Base-by-base conservation (phyloP, 306 rosid genomes). In the Aeschynomene evenia region DNA sequence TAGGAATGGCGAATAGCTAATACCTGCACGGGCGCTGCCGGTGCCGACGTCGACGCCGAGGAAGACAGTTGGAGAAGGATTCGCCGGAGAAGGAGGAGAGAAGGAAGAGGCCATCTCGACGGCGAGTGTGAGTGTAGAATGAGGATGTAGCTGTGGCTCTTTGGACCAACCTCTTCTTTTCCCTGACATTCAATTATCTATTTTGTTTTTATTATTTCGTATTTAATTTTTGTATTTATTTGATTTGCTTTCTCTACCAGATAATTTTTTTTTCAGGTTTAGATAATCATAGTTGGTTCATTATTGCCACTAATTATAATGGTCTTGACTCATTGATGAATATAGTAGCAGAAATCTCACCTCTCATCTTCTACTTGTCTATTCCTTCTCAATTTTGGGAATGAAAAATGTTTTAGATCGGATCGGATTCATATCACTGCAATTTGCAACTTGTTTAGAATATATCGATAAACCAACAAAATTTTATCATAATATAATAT, bases 1-100 rank as follows among this genome's bases (percentile, higher is more conserved):
- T 10, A 51, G 10, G 20, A 40, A 2, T 40, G 14, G 6, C 9
- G 16, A 11, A 28, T 28, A 28, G 31, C 31, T 4, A 26, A n/a
- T 18, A 92, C 98, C 98, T 66, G 98, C 98, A 18, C 96, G 96
- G 36, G 98, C 97, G 76, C 96, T 94, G 68, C 94, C 97, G 40
- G 96, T 94, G 77, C 98, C 97, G 20, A 90, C 98, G 72, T 94
- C 97, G 59, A 94, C 84, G 46, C 98, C 97, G 62, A 94, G 92
- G 83, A 86, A 94, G 59, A 90, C 74, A 12, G 85, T 64, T 63
- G 88, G 89, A 52, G 20, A 39, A 52, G 66, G 33, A 52, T 28
- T 54, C 63, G n/a, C 26, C 36, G 73, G 73, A 18, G 23, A 79
- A 0, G 54, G 73, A 5, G 43, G 43, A 14, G 73, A 5, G 48